Evolutionary conservation across 805 yeast species (phyloP), one percentile per base, ranked within the genome.

Genomic region (Pichia paraexigua): DNA sequence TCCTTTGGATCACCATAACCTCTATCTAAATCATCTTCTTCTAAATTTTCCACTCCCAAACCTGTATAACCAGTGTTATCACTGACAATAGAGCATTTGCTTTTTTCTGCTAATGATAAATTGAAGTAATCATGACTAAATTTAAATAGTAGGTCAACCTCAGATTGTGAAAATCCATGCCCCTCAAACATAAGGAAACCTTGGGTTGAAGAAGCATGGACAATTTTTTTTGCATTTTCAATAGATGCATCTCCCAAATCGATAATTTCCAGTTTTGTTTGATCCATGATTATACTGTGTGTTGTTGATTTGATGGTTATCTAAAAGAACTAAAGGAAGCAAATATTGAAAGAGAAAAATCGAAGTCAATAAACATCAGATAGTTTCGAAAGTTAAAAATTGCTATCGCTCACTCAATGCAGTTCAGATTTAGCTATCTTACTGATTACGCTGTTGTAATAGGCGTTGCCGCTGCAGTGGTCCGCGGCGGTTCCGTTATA

Each of bases 111-210:
- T 3, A 52, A 54, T 13, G 87, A 81, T 27, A 77, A 64, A 2
- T 71, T 52, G 48, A 64, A 63, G 48, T 62, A 63, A 15, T 58
- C 58, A 40, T 58, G 56, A 13, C 69, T 63, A 21, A 64, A 50
- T 40, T 54, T 10, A 47, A 59, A 62, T 10, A 63, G 41, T 20
- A 46, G 25, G 43, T 61, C 60, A 5, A 75, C 75, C 53, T 77
- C 80, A 1, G 62, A 57, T 50, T 69, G 73, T 2, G 74, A 55
- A 55, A 77, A 75, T 2, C 70, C 77, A 58, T 77, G 82, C 6
- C 82, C 82, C 53, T 77, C 80, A 6, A 77, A 66, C 56, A 76
- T 74, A 18, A 77, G 57, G 54, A 77, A 77, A 2, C 82, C 82
- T 55, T 77, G 80, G 3, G 71, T 65, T 21, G 73, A 66, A 3